Evolutionary conservation across 805 yeast genomes (phyloP).

Genomic region (Ogataea dorogensis): DNA sequence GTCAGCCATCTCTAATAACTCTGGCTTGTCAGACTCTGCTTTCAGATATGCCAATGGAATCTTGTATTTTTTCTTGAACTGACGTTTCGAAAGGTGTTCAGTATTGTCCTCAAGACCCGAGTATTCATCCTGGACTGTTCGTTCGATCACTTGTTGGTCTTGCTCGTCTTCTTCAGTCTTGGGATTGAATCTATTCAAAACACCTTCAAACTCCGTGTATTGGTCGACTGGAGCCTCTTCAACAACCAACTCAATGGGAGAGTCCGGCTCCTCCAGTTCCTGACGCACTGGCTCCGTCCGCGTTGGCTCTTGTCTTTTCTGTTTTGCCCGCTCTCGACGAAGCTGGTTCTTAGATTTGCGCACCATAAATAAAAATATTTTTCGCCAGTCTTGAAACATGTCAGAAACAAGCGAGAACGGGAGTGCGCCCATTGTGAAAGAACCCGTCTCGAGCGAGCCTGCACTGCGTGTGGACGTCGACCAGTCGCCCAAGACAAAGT

Average conservation of each 20-base stretch:
- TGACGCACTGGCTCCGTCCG: background rate
- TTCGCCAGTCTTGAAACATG: conserved; percentile 6
- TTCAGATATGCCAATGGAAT: conserved; percentile 70
- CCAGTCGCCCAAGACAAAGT: background rate
- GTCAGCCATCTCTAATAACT: conserved; percentile 82
- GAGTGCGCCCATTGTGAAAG: conserved; percentile 3
- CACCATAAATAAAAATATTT: conserved; percentile 8
- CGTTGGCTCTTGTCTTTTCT: conserved; percentile 10
- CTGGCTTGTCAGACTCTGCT: conserved; percentile 59
- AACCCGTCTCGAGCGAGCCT: conserved; percentile 8
- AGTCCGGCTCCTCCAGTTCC: conserved; percentile 2
- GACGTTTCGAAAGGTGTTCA: conserved; percentile 43
- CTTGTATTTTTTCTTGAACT: conserved; percentile 50
- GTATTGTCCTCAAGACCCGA: conserved; percentile 24
- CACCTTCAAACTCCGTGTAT: conserved; percentile 15
- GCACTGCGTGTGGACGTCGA: conserved; percentile 4
- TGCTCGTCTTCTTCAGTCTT: conserved; percentile 1
- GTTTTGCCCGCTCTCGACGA: conserved; percentile 49
- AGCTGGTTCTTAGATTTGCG: conserved; percentile 53
- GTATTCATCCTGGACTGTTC: conserved; percentile 13
- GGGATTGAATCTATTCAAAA: conserved; percentile 24
- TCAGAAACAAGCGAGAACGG: conserved; percentile 7
- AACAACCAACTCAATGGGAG: conserved; percentile 6
- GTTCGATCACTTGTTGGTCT: no score
- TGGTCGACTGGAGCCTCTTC: conserved; percentile 16